A percentile compares a stretch with the other conserved stretches of the same genome.
These are phyloP conservation scores for Mimosa pudica DNA, from an alignment of 306 rosid species.

Conservation along the genomic window DNA sequence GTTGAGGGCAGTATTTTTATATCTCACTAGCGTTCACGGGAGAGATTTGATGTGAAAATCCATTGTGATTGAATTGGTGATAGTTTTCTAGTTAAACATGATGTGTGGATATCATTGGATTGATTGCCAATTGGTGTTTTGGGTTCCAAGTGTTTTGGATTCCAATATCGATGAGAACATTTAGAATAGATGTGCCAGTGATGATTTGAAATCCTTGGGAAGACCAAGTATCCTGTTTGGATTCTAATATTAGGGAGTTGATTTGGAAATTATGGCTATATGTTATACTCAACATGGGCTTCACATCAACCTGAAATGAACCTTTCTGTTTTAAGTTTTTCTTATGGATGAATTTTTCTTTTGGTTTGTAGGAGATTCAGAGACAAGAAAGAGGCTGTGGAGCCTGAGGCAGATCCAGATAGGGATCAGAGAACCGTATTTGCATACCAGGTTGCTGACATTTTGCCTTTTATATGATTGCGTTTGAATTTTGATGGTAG, in stretches of 20 bases:
- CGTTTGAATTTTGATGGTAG: neutral
- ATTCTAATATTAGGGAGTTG: neutral
- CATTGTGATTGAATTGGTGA: conserved; percentile 9
- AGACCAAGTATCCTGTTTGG: neutral
- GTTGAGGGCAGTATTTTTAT: neutral
- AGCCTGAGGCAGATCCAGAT: conserved; percentile 99
- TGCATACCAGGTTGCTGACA: conserved; percentile 83
- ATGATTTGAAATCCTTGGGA: conserved; percentile 5
- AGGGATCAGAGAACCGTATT: conserved; percentile 99
- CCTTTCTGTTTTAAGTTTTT: neutral
- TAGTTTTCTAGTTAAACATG: neutral
- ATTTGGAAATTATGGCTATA: conserved; percentile 1
- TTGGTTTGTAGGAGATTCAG: conserved; percentile 72
- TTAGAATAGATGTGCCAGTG: neutral
- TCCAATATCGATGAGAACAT: neutral
- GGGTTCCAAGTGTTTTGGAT: conserved; percentile 24
- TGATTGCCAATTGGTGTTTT: conserved; percentile 3
- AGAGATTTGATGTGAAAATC: conserved; percentile 7
- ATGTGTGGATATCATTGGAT: conserved; percentile 19
- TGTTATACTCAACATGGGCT: neutral
- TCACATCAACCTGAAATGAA: neutral
- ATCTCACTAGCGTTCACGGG: neutral
- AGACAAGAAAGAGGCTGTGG: conserved; percentile 82
- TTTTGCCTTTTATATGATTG: neutral
- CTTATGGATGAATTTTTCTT: conserved; percentile 25